A percentile compares a stretch with the other conserved stretches of the same genome.
These are phyloP conservation scores for Candida argentea DNA, from an alignment of 805 yeast species.

Conservation along the genomic window DNA sequence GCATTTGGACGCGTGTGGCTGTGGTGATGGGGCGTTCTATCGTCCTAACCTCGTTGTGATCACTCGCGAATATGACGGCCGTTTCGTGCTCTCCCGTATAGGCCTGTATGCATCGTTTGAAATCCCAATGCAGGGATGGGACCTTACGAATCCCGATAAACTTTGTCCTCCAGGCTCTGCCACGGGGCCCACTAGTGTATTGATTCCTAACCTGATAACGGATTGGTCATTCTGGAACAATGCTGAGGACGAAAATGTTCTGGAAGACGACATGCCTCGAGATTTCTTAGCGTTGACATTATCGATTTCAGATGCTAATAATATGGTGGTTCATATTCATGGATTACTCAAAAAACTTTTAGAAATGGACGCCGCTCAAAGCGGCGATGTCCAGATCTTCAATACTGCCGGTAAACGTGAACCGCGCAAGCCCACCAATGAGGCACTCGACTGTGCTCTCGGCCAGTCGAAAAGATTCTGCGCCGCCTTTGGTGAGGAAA, in stretches of 20 bases:
- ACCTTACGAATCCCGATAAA: slow-evolving; percentile 6
- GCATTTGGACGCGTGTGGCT: slow-evolving; percentile 27
- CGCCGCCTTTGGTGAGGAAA: slow-evolving; percentile 15
- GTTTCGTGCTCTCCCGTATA: slow-evolving; percentile 7
- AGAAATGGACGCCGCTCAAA: slow-evolving; percentile 3
- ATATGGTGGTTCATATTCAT: slow-evolving; percentile 9
- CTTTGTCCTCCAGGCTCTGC: slow-evolving; percentile 8
- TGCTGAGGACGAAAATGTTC: neutral
- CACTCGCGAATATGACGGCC: slow-evolving; percentile 1
- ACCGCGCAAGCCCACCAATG: too few species aligned
- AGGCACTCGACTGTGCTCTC: slow-evolving; percentile 16
- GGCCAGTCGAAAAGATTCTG: slow-evolving; percentile 17
- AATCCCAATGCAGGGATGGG: slow-evolving; percentile 8
- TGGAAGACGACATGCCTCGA: slow-evolving; percentile 3
- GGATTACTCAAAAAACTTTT: slow-evolving; percentile 10
- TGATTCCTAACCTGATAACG: slow-evolving; percentile 15
- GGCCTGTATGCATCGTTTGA: slow-evolving; percentile 7
- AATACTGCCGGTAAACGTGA: slow-evolving; percentile 1
- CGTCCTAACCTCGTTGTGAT: slow-evolving; percentile 29
- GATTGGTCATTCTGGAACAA: slow-evolving; percentile 5
- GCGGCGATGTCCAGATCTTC: slow-evolving; percentile 1
- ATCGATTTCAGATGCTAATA: slow-evolving; percentile 12
- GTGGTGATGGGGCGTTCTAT: slow-evolving; percentile 27
- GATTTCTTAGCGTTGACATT: slow-evolving; percentile 11
- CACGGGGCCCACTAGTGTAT: too few species aligned